Percentiles rank a stretch among this genome's conserved stretches.
These are phyloP conservation scores for Ganoderma leucocontextum DNA, from an alignment of 1,284 basidiomycete genomes.

Conservation along the genomic window DNA sequence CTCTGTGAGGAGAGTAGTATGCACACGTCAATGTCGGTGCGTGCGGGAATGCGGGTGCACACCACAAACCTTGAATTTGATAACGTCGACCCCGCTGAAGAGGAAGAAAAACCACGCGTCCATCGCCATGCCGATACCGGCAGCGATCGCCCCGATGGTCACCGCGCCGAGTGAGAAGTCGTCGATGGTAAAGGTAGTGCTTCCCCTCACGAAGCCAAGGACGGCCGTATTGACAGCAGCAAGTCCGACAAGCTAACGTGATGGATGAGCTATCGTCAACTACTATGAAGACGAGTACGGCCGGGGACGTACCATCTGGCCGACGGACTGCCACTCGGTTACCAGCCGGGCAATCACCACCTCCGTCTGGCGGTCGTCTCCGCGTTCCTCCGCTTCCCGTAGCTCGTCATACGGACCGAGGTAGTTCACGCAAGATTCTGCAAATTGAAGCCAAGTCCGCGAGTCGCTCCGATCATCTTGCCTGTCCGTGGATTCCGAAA, in stretches of 20 bases:
- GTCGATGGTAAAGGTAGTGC: neutral
- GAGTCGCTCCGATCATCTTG: neutral
- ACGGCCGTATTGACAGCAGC: constrained; percentile 49
- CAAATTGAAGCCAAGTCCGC: constrained; percentile 36
- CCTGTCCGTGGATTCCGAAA: neutral
- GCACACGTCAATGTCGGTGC: neutral
- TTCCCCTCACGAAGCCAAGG: constrained; percentile 56
- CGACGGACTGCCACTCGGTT: constrained; percentile 45
- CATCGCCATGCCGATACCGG: constrained; percentile 66
- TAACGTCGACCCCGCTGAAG: constrained; percentile 55
- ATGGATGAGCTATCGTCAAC: constrained; percentile 38
- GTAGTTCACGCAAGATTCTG: constrained; percentile 53
- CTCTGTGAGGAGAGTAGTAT: constrained; percentile 50
- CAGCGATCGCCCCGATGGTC: constrained; percentile 61
- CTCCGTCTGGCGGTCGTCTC: constrained; percentile 59
- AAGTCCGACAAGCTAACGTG: constrained; percentile 11
- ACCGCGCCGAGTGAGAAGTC: constrained; percentile 46
- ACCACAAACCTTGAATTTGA: constrained; percentile 57
- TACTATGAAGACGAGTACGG: neutral
- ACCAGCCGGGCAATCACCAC: constrained; percentile 45
- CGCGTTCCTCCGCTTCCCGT: constrained; percentile 53
- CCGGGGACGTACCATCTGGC: neutral
- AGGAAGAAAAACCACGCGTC: constrained; percentile 69
- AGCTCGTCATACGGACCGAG: constrained; percentile 67
- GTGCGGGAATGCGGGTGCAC: neutral